Percentiles rank a stretch among this genome's conserved stretches.
Conservation (phyloP, 2,329 filamentous ascomycete species). For the Epichloe bromicola region DNA sequence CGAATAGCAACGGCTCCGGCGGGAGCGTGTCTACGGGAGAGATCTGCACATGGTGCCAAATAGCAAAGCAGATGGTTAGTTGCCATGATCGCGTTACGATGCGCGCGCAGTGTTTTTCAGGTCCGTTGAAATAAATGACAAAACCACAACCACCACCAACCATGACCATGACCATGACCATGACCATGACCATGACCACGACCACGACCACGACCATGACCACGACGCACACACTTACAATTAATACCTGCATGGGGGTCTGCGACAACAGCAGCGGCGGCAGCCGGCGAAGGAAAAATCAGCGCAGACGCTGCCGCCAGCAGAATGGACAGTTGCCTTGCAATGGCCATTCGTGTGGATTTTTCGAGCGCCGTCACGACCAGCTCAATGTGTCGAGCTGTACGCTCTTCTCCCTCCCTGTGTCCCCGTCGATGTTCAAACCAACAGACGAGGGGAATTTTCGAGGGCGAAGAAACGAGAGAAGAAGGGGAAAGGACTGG, state of each 20-base stretch:
- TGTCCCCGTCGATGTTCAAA: neutral
- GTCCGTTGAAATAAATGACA: neutral
- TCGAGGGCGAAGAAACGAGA: too few relatives aligned
- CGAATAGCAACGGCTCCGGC: neutral
- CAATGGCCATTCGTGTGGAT: conserved; percentile 1
- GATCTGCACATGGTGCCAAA: neutral
- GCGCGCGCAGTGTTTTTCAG: too few relatives aligned
- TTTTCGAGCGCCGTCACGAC: neutral
- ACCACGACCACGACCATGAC: rapidly evolving
- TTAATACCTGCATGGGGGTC: conserved; percentile 6
- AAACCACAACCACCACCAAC: neutral
- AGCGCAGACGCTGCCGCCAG: conserved; percentile 8
- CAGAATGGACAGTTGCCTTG: conserved; percentile 7
- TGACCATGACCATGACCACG: too few relatives aligned
- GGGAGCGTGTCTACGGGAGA: neutral
- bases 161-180: too few relatives aligned
- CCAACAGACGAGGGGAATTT: too few relatives aligned
- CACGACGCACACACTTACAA: neutral
- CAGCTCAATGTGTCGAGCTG: neutral
- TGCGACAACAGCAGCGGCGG: conserved; percentile 4
- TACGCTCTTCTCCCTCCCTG: neutral
- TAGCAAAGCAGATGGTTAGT: too few relatives aligned
- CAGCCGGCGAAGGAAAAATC: neutral
- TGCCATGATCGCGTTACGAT: too few relatives aligned
- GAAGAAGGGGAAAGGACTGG: too few relatives aligned